These are phyloP conservation scores for Mycena olivaceomarginata DNA, from an alignment of 768 basidiomycete species.

Conservation along the genomic window DNA sequence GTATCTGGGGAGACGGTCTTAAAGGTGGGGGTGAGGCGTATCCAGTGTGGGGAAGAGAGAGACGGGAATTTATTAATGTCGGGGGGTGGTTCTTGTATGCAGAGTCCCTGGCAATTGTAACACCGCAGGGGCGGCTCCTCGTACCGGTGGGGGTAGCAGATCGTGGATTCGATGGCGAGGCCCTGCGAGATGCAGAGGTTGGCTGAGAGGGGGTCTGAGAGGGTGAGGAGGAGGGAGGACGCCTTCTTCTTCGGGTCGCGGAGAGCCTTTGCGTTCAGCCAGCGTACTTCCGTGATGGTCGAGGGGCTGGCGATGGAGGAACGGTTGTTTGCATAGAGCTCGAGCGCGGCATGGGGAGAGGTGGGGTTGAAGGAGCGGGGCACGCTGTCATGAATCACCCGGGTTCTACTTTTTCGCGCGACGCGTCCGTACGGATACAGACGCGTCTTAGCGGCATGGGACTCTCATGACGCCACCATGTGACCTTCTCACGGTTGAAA, in stretches of 20 bases:
- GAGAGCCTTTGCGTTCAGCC: slow-evolving; percentile 24
- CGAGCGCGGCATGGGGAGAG: not conserved
- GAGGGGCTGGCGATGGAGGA: slow-evolving; percentile 10
- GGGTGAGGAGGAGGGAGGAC: slow-evolving; percentile 29
- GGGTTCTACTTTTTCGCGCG: too few relatives aligned
- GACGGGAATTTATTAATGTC: slow-evolving; percentile 21
- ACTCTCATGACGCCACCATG: too few relatives aligned
- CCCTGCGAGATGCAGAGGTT: slow-evolving; percentile 15
- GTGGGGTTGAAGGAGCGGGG: slow-evolving; percentile 14
- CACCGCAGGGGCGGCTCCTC: too few relatives aligned
- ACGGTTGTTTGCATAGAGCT: slow-evolving; percentile 23
- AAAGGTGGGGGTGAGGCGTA: not conserved
- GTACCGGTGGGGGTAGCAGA: slow-evolving; percentile 19
- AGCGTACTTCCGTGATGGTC: slow-evolving; percentile 10
- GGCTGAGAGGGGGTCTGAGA: slow-evolving; percentile 20
- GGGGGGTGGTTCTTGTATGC: slow-evolving; percentile 27
- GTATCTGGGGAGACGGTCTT: not conserved
- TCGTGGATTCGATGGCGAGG: not conserved
- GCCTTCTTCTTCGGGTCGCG: slow-evolving; percentile 18
- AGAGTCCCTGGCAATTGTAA: too few relatives aligned
- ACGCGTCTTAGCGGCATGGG: too few relatives aligned
- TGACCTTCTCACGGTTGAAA: too few relatives aligned
- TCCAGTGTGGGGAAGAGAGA: slow-evolving; percentile 16
- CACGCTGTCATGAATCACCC: too few relatives aligned
- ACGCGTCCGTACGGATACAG: too few relatives aligned